These are phyloP conservation scores for Aspergillus conjunctus DNA, from an alignment of 495 filamentous ascomycete species.

Conservation along the genomic window DNA sequence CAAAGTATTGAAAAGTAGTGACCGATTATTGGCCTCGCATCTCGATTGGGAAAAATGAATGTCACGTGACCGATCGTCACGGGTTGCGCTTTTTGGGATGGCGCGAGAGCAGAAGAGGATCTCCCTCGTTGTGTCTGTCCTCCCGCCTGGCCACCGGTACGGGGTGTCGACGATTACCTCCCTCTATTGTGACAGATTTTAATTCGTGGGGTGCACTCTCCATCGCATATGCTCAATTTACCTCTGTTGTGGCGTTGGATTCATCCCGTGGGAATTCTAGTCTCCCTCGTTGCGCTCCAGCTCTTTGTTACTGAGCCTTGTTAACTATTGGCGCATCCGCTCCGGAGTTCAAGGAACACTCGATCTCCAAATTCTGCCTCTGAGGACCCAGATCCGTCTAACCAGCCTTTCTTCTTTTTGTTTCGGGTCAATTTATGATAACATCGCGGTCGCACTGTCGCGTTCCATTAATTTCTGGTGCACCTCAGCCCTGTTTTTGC, in stretches of 20 bases:
- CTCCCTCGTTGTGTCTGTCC: conserved; percentile 25
- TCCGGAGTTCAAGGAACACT: conserved; percentile 28
- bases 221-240: conserved; percentile 15
- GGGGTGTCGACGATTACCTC: conserved; percentile 13
- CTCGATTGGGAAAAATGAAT: conserved; percentile 28
- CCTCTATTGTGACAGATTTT: conserved; percentile 13
- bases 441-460: conserved; percentile 14
- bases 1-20: no score
- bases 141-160: conserved; percentile 12
- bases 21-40: no score
- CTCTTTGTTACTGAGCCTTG: conserved; percentile 31
- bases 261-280: conserved; percentile 23
- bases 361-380: conserved; percentile 18
- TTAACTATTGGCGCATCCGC: conserved; percentile 41
- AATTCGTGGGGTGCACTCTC: conserved; percentile 6
- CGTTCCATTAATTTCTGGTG: conserved; percentile 14
- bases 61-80: conserved; percentile 47
- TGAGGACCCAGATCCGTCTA: not conserved
- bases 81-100: conserved; percentile 40
- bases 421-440: conserved; percentile 3
- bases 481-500: not conserved
- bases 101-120: conserved; percentile 33
- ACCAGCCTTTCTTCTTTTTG: conserved; percentile 6
- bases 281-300: conserved; percentile 37
- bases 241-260: conserved; percentile 24